Conservation (phyloP, 2,329 filamentous ascomycete species). For the Pseudogymnoascus destructans region DNA sequence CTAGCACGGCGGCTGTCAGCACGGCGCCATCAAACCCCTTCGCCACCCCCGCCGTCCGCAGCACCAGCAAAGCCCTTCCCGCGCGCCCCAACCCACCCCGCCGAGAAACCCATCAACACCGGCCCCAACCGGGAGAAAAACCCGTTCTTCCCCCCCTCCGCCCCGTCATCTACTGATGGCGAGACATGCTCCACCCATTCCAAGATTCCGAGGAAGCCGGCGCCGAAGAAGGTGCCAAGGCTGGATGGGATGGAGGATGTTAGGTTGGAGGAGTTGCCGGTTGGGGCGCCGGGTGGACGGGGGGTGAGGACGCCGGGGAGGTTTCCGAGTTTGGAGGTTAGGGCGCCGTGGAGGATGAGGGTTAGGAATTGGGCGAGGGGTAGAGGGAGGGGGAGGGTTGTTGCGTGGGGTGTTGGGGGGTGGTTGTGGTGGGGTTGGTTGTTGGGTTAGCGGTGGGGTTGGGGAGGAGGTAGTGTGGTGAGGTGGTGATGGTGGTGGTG, state of each 20-base stretch:
- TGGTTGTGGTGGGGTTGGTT: not conserved
- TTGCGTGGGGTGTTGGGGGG: not conserved
- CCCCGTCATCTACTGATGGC: too few species aligned
- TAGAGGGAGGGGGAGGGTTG: not conserved
- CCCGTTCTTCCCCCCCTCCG: not conserved
- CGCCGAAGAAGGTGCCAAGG: conserved; percentile 14
- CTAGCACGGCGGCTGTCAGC: not conserved
- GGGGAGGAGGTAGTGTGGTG: not conserved
- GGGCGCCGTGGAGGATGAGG: not conserved
- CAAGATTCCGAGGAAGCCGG: conserved; percentile 13
- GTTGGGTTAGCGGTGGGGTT: not conserved
- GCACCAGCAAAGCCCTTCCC: not conserved
- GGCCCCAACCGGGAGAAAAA: not conserved
- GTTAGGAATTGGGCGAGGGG: not conserved
- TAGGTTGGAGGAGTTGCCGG: conserved; percentile 14
- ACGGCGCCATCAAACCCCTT: not conserved
- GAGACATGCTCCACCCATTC: not conserved
- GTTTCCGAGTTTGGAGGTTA: not conserved
- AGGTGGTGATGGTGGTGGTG: too few species aligned
- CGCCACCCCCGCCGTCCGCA: not conserved
- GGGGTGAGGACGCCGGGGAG: not conserved
- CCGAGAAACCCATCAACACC: not conserved
- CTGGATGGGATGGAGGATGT: conserved; percentile 12
- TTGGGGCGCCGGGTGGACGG: conserved; percentile 16
- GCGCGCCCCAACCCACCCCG: not conserved